These are phyloP conservation scores for Takashimella koratensis DNA, from an alignment of 1,284 basidiomycete genomes.

Conservation along the genomic window DNA sequence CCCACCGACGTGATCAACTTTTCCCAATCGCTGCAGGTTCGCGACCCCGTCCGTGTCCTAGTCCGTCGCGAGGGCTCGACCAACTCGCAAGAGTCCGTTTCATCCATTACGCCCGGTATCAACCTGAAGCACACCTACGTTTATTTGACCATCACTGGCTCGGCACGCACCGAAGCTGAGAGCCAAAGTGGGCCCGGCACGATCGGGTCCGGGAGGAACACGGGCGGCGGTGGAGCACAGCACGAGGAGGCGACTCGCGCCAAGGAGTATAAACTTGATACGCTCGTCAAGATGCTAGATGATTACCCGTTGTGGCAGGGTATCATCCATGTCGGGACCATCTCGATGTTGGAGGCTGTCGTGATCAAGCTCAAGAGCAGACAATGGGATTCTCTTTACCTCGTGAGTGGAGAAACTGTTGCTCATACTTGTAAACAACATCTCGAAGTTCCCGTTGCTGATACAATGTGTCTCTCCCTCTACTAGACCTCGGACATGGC, in stretches of 20 bases:
- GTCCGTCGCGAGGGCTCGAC: slow-evolving; percentile 81
- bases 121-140: slow-evolving; percentile 89
- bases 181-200: slow-evolving; percentile 70
- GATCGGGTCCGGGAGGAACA: slow-evolving; percentile 73
- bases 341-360: slow-evolving; percentile 76
- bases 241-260: slow-evolving; percentile 78
- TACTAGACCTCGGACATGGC: slow-evolving; percentile 59
- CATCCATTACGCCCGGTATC: slow-evolving; percentile 52
- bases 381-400: slow-evolving; percentile 75
- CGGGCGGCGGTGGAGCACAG: slow-evolving; percentile 53
- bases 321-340: slow-evolving; percentile 84
- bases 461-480: not conserved
- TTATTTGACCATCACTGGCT: slow-evolving; percentile 84
- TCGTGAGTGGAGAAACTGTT: slow-evolving; percentile 55
- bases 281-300: slow-evolving; percentile 85
- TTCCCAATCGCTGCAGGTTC: slow-evolving; percentile 60
- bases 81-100: slow-evolving; percentile 53
- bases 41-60: slow-evolving; percentile 91
- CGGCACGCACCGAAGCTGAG: slow-evolving; percentile 61
- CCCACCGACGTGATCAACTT: slow-evolving; percentile 55
- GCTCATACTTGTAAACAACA: not conserved
- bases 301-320: slow-evolving; percentile 68
- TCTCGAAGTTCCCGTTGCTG: too few relatives aligned
- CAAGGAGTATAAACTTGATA: slow-evolving; percentile 95
- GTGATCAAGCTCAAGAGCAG: slow-evolving; percentile 82